These are phyloP conservation scores for Typha latifolia DNA, from an alignment of 176 grass and related monocot genomes.

Conservation along the genomic window DNA sequence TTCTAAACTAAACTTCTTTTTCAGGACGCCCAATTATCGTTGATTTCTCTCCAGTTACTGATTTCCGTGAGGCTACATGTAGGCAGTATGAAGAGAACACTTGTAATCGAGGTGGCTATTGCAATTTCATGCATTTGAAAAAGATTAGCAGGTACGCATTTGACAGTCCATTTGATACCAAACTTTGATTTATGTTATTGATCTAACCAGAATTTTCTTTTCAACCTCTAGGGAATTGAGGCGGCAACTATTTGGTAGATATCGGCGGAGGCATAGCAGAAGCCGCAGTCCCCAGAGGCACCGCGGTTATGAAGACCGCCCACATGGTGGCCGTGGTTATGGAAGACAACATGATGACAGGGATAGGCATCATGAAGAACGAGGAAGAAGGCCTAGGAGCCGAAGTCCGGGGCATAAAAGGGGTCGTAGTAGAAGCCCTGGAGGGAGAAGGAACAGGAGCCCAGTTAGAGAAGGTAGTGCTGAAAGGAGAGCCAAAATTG, in stretches of 20 bases:
- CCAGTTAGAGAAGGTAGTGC: conserved; percentile 22
- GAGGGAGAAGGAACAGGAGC: conserved; percentile 17
- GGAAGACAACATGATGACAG: conserved; percentile 14
- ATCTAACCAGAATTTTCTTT: neutral
- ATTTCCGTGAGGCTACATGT: conserved; percentile 26
- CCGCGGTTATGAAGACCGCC: conserved; percentile 8
- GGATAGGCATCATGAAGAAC: conserved; percentile 6
- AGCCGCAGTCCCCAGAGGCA: conserved; percentile 12
- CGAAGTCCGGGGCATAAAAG: conserved; percentile 13
- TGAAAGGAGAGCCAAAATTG: conserved; percentile 26
- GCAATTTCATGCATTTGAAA: conserved; percentile 29
- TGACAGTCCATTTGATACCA: neutral
- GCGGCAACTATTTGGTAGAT: conserved; percentile 16
- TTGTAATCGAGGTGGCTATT: conserved; percentile 22
- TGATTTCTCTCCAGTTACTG: conserved; percentile 26
- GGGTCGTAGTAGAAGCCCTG: conserved; percentile 21
- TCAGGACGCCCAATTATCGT: conserved; percentile 26
- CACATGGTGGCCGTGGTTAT: neutral
- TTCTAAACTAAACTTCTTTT: conserved; percentile 3
- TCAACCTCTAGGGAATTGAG: conserved; percentile 10
- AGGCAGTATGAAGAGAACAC: conserved; percentile 24
- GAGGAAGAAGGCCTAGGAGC: conserved; percentile 12
- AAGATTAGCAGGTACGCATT: conserved; percentile 16
- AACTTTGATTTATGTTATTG: neutral
- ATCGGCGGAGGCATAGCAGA: conserved; percentile 11